Conservation (phyloP, 1,284 basidiomycete genomes). For the Ceratobasidium theobromae region DNA sequence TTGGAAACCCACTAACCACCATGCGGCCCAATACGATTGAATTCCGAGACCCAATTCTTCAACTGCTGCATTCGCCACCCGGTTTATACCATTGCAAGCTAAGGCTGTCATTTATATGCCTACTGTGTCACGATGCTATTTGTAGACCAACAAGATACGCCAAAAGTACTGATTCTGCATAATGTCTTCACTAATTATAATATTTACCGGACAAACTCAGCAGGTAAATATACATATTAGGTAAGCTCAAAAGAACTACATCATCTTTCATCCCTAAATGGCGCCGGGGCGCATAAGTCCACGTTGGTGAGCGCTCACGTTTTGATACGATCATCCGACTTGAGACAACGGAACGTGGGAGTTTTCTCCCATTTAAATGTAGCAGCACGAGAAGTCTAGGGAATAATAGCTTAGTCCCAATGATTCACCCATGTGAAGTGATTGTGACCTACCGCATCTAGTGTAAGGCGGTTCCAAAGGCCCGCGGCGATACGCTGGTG, state of each 20-base stretch:
- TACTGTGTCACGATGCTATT: too few relatives aligned
- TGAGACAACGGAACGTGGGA: conserved; percentile 15
- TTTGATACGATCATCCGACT: conserved; percentile 26
- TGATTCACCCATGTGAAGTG: conserved; percentile 7
- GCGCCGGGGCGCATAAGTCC: neutral
- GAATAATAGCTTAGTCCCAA: neutral
- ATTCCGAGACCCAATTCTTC: too few relatives aligned
- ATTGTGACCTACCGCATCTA: conserved; percentile 38
- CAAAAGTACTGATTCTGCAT: too few relatives aligned
- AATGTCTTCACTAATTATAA: too few relatives aligned
- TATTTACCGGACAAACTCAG: too few relatives aligned
- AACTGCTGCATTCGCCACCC: too few relatives aligned
- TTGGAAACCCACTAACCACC: too few relatives aligned
- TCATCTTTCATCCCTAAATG: neutral
- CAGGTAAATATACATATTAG: too few relatives aligned
- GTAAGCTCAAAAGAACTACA: neutral
- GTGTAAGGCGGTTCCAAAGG: conserved; percentile 45
- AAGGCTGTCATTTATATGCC: too few relatives aligned
- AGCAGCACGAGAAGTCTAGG: conserved; percentile 1
- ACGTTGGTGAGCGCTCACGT: conserved; percentile 10
- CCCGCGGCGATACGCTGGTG: conserved; percentile 45
- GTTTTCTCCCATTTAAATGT: conserved; percentile 12
- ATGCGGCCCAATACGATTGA: too few relatives aligned
- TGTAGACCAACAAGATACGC: too few relatives aligned
- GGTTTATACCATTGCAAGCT: too few relatives aligned